Evolutionary conservation across 495 filamentous ascomycete species (phyloP).

Genomic region (Neurospora hispaniola): DNA sequence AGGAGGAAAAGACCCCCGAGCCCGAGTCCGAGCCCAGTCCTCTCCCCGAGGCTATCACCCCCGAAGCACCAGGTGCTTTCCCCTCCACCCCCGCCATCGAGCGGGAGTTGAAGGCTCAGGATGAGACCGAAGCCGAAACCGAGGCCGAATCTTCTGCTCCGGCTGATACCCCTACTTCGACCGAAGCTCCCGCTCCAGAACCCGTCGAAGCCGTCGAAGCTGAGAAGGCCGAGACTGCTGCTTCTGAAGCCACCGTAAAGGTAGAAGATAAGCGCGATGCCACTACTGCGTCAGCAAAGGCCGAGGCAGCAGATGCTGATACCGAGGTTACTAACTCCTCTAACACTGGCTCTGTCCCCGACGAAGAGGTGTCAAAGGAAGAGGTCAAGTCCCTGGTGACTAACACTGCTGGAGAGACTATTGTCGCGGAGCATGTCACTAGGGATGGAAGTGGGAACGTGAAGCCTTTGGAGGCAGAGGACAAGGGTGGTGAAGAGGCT

Average conservation of each 20-base stretch:
- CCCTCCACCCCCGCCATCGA: conserved; percentile 1
- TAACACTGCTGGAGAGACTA: conserved; percentile 47
- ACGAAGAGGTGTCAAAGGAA: neutral
- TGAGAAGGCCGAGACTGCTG: neutral
- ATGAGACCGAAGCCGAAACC: neutral
- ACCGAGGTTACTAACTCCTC: neutral
- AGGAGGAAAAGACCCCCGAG: conserved; percentile 15
- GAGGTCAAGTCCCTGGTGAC: conserved; percentile 34
- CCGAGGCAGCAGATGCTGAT: neutral
- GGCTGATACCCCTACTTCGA: neutral
- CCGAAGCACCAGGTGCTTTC: neutral
- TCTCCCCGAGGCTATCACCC: conserved; percentile 3
- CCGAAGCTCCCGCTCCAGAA: conserved; percentile 5
- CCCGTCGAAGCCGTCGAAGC: neutral
- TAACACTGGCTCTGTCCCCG: neutral
- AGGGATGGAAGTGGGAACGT: conserved; percentile 12
- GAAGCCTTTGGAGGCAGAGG: conserved; percentile 22
- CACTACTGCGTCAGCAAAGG: neutral
- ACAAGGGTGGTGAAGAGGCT: conserved; percentile 22
- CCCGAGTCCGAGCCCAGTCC: conserved; percentile 2
- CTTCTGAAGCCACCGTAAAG: neutral
- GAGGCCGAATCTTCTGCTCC: conserved; percentile 1
- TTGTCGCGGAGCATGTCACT: conserved; percentile 30
- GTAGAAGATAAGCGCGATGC: neutral
- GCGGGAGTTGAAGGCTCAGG: conserved; percentile 3